Conservation (phyloP, 225 moss, liverwort and hornwort species). For the Pleurozium schreberi region DNA sequence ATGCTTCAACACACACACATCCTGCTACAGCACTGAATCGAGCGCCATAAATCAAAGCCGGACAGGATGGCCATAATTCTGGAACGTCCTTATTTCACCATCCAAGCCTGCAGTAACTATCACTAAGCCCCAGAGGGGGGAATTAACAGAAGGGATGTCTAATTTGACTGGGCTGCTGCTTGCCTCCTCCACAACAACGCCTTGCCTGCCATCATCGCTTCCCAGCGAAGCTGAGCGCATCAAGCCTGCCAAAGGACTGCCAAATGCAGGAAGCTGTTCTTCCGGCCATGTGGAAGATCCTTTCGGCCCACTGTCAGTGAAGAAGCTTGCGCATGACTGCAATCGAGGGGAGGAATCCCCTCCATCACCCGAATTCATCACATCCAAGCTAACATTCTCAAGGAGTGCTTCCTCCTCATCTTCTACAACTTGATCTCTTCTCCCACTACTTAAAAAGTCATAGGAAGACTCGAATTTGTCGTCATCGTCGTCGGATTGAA, state of each 20-base stretch:
- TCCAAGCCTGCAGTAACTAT: conserved; percentile 88
- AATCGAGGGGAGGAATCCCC: conserved; percentile 34
- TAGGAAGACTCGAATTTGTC: conserved; percentile 12
- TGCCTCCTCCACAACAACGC: conserved; percentile 21
- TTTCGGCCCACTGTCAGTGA: conserved; percentile 54
- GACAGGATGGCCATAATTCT: conserved; percentile 91
- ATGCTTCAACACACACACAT: conserved; percentile 5
- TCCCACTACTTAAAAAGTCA: conserved; percentile 14
- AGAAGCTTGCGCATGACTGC: conserved; percentile 61
- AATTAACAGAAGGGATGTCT: conserved; percentile 6
- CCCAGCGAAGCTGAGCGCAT: conserved; percentile 55
- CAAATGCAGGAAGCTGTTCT: conserved; percentile 69
- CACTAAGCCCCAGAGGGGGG: conserved; percentile 73
- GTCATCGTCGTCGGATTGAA: conserved; percentile 1
- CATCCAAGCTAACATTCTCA: background rate
- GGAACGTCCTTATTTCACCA: conserved; percentile 88
- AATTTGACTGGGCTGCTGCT: conserved; percentile 17
- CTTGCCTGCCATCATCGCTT: conserved; percentile 32
- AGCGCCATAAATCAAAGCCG: conserved; percentile 51
- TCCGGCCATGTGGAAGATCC: conserved; percentile 78
- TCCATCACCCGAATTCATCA: background rate
- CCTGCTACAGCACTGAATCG: conserved; percentile 12
- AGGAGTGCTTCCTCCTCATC: conserved; percentile 2
- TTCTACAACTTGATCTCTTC: conserved; percentile 5
- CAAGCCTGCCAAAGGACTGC: conserved; percentile 54